Percentiles rank a stretch among this genome's conserved stretches.
Evolutionary conservation across 2,329 filamentous ascomycete genomes (phyloP).

Genomic region (Colletotrichum sublineola): DNA sequence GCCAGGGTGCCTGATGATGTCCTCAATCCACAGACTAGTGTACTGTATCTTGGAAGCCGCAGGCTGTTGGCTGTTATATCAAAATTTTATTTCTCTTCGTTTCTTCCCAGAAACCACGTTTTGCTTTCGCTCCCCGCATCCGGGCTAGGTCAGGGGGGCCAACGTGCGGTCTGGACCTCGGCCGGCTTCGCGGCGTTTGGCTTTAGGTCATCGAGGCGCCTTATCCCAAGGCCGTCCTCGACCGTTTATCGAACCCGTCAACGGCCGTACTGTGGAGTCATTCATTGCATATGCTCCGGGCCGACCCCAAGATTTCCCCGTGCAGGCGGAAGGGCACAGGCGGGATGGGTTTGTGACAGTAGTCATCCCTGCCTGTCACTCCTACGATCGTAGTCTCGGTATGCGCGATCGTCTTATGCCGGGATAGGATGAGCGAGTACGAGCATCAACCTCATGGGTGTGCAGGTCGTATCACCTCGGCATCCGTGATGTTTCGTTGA

Average conservation of each 20-base stretch:
- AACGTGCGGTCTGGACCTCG: background rate
- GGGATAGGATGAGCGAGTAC: background rate
- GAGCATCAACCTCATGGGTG: background rate
- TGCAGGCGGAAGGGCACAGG: background rate
- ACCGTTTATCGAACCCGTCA: constrained; percentile 16
- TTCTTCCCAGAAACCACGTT: background rate
- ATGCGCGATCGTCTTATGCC: background rate
- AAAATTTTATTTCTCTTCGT: background rate
- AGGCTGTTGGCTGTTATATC: background rate
- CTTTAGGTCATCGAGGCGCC: background rate
- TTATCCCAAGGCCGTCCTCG: background rate
- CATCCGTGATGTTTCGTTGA: too few species aligned
- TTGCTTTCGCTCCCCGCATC: constrained; percentile 1
- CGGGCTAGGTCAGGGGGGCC: constrained; percentile 2
- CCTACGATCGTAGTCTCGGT: background rate
- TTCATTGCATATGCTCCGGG: background rate
- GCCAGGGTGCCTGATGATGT: constrained; percentile 3
- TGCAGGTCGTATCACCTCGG: background rate
- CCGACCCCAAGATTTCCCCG: constrained; percentile 1
- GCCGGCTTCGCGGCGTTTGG: constrained; percentile 5
- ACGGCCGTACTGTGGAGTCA: constrained; percentile 13
- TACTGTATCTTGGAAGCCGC: constrained; percentile 3
- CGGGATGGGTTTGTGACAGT: constrained; percentile 3
- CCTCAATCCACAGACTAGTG: background rate
- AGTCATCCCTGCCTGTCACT: constrained; percentile 4